Evolutionary conservation across 1,139 yeast species (phyloP).

Genomic region (Candida tropicalis): DNA sequence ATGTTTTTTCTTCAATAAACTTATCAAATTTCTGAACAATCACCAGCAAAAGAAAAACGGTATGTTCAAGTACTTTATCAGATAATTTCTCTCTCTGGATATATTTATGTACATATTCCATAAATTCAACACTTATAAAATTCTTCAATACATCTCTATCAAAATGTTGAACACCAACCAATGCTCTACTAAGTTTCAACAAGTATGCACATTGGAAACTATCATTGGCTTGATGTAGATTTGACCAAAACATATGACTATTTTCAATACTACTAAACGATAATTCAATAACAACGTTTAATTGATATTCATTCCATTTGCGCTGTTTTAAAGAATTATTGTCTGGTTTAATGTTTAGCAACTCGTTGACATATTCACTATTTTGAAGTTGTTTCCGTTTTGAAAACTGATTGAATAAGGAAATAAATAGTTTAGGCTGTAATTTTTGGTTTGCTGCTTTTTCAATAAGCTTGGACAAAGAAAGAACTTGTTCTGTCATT

Average conservation of each 20-base stretch:
- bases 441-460: constrained; percentile 13
- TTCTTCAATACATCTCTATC: constrained; percentile 11
- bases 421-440: constrained; percentile 11
- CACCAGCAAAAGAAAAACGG: constrained; percentile 11
- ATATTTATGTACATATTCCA: constrained; percentile 10
- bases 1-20: constrained; percentile 9
- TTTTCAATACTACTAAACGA: constrained; percentile 11
- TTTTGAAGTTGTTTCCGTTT: constrained; percentile 6
- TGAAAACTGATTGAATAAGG: constrained; percentile 12
- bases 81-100: constrained; percentile 6
- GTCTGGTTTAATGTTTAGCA: constrained; percentile 6
- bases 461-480: constrained; percentile 10
- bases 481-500: constrained; percentile 4
- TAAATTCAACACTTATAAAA: constrained; percentile 9
- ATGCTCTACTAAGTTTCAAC: constrained; percentile 8
- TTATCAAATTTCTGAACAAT: constrained; percentile 11
- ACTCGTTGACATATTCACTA: constrained; percentile 12
- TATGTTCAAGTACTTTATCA: constrained; percentile 6
- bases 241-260: constrained; percentile 12
- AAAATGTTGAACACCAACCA: constrained; percentile 7
- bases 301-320: constrained; percentile 9
- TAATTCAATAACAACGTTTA: constrained; percentile 10
- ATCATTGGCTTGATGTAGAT: constrained; percentile 7
- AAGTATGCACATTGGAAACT: constrained; percentile 10
- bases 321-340: constrained; percentile 1